Evolutionary conservation across 495 filamentous ascomycete species (phyloP).

Genomic region (Trichoderma parareesei): DNA sequence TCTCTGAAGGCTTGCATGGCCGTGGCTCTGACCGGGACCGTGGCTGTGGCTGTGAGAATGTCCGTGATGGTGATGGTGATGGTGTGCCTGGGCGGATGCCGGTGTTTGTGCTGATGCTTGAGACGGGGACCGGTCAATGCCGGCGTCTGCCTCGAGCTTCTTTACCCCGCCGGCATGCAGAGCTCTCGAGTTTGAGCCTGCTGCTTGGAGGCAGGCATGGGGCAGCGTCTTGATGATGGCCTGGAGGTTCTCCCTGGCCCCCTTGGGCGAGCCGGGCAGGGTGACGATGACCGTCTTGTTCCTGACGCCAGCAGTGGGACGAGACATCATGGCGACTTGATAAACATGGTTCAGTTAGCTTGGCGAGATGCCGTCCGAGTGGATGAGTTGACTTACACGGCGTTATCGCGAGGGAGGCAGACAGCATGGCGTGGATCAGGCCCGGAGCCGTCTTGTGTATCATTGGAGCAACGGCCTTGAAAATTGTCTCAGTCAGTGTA

Average conservation of each 20-base stretch:
- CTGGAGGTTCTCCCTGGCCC: slow-evolving; percentile 92
- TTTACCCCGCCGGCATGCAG: slow-evolving; percentile 75
- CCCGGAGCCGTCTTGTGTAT: slow-evolving; percentile 85
- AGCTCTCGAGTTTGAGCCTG: slow-evolving; percentile 69
- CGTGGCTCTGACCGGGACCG: slow-evolving; percentile 58
- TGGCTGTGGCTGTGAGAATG: slow-evolving; percentile 53
- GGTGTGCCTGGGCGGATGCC: slow-evolving; percentile 15
- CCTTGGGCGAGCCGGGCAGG: slow-evolving; percentile 90
- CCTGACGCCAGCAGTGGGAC: slow-evolving; percentile 84
- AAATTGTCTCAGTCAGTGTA: slow-evolving; percentile 4
- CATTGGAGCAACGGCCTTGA: slow-evolving; percentile 63
- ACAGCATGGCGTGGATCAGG: slow-evolving; percentile 88
- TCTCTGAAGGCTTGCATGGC: slow-evolving; percentile 57
- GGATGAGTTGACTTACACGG: slow-evolving; percentile 54
- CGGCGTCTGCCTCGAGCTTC: slow-evolving; percentile 78
- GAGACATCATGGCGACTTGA: slow-evolving; percentile 91
- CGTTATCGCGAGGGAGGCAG: slow-evolving; percentile 75
- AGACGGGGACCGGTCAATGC: slow-evolving; percentile 36
- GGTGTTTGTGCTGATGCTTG: slow-evolving; percentile 12
- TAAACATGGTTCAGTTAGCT: neutral
- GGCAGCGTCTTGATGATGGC: slow-evolving; percentile 82
- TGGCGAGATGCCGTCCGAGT: neutral
- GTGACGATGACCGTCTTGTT: slow-evolving; percentile 81
- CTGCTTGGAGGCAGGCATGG: slow-evolving; percentile 86
- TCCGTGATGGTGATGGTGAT: slow-evolving; percentile 35